phyloP scores from a whole-genome alignment of 2,329 filamentous ascomycete genomes.

The Epicoccum sorghinum region DNA sequence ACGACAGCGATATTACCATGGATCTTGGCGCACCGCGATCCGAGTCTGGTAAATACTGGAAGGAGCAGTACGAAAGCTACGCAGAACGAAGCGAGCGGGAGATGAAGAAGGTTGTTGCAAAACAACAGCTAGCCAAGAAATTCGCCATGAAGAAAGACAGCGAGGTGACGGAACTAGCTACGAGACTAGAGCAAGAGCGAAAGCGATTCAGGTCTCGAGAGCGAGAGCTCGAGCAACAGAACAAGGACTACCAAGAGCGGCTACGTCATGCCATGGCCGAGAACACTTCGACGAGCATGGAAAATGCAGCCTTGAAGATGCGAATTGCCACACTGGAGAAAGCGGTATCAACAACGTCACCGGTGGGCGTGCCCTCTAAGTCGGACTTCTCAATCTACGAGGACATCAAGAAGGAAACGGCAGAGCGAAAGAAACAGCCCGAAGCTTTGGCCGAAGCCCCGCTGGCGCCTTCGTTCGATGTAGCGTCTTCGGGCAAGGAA shows the following conservation, averaged over 20 bases:
- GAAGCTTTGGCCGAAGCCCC: conserved; percentile 21
- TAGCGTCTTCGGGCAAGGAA: conserved; percentile 34
- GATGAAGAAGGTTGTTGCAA: conserved; percentile 77
- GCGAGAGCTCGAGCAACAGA: conserved; percentile 65
- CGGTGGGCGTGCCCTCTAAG: conserved; percentile 23
- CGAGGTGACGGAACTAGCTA: conserved; percentile 69
- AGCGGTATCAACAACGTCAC: conserved; percentile 21
- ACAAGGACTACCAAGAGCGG: conserved; percentile 53
- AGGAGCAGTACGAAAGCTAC: conserved; percentile 76
- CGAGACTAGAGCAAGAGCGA: conserved; percentile 71
- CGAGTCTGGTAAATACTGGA: conserved; percentile 80
- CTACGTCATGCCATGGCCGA: conserved; percentile 44
- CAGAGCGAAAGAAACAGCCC: conserved; percentile 13
- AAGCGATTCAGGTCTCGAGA: conserved; percentile 70
- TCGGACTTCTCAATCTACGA: conserved; percentile 41
- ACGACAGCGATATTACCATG: conserved; percentile 68
- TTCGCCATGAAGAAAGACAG: conserved; percentile 79
- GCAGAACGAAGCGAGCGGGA: conserved; percentile 73
- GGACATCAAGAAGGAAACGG: conserved; percentile 33
- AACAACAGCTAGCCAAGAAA: conserved; percentile 79
- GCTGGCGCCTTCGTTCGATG: conserved; percentile 22
- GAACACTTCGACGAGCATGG: conserved; percentile 38
- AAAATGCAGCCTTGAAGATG: conserved; percentile 43
- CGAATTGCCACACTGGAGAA: conserved; percentile 40
- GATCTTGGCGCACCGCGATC: conserved; percentile 77